Evolutionary conservation across 257 asterid genomes (phyloP).

Genomic region (Solanum piurae): DNA sequence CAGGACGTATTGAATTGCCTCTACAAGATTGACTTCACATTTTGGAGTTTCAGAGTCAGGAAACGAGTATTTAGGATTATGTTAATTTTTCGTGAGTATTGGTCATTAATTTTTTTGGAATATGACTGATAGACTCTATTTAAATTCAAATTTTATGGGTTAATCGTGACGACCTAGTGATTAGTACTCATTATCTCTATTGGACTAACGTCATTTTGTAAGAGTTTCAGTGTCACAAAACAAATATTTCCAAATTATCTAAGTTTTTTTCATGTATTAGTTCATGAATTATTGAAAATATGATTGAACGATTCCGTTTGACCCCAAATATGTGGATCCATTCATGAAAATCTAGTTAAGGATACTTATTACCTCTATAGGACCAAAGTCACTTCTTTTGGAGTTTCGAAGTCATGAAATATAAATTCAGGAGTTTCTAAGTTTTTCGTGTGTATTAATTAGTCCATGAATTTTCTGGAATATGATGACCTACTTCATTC

Average conservation of each 20-base stretch:
- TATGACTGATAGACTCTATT: neutral
- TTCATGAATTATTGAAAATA: no score
- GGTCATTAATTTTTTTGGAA: neutral
- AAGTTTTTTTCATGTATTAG: no score
- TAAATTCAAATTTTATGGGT: neutral
- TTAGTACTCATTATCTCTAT: neutral
- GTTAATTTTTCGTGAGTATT: neutral
- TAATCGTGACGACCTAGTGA: neutral
- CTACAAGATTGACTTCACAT: neutral
- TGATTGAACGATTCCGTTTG: no score
- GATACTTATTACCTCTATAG: no score
- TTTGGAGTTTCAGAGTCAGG: neutral
- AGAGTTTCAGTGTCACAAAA: neutral
- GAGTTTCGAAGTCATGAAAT: neutral
- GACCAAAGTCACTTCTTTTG: neutral
- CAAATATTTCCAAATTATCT: neutral
- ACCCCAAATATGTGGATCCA: no score
- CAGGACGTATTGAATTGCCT: neutral
- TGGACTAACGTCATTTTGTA: no score
- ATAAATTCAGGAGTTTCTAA: no score
- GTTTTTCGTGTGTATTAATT: no score
- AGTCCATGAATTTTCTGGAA: no score
- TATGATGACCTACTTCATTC: neutral
- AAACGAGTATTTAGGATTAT: neutral
- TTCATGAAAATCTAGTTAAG: no score